These are phyloP conservation scores for Colletotrichum horii DNA, from an alignment of 2,329 filamentous ascomycete genomes.

Conservation along the genomic window DNA sequence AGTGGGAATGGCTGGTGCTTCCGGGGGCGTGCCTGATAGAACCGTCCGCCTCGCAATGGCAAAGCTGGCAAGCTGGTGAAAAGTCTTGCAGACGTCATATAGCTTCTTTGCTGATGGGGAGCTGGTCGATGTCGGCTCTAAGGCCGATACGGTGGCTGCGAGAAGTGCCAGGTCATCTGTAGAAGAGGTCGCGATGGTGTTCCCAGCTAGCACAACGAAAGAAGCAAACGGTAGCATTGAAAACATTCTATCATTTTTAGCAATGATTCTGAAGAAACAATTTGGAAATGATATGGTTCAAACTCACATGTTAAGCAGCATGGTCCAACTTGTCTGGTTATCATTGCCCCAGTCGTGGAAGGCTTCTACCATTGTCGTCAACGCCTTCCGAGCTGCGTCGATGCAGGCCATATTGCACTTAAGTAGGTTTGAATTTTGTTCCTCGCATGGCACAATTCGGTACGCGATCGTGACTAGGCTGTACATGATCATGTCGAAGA, in stretches of 20 bases:
- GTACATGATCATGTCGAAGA: not conserved
- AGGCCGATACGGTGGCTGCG: not conserved
- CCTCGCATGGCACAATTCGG: not conserved
- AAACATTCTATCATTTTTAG: not conserved
- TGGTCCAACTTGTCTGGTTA: not conserved
- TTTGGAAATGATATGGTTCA: not conserved
- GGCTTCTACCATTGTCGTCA: not conserved
- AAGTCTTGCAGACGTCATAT: not conserved
- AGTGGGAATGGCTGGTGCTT: not conserved
- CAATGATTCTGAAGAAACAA: rapidly evolving
- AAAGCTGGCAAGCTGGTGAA: not conserved
- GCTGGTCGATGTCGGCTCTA: not conserved
- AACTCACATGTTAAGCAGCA: conserved; percentile 1
- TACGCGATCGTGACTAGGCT: not conserved
- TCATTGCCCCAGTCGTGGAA: not conserved
- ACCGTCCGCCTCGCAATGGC: not conserved
- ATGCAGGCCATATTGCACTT: not conserved
- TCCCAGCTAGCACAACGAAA: not conserved
- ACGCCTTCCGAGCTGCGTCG: not conserved
- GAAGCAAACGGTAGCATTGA: not conserved
- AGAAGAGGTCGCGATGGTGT: not conserved
- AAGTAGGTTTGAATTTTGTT: not conserved
- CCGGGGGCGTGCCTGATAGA: not conserved
- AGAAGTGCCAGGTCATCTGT: not conserved
- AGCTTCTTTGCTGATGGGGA: not conserved